Base-by-base conservation (phyloP, 2,329 filamentous ascomycete genomes). In the Sordariomycetes sp. region DNA sequence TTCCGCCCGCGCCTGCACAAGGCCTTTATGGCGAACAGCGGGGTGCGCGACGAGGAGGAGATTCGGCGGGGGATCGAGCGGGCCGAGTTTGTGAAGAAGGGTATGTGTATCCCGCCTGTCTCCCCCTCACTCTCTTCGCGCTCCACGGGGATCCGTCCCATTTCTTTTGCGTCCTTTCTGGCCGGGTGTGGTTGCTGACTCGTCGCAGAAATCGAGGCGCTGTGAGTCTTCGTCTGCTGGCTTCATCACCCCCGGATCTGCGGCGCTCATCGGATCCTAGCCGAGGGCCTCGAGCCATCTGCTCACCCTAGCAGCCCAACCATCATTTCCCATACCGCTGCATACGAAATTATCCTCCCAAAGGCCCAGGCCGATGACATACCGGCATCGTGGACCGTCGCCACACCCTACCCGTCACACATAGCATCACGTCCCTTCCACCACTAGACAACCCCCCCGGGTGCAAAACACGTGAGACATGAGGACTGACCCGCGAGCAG, bases 81-180 rank as follows among this genome's bases (percentile, higher is more conserved):
- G 60, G 92, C 90, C 0, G 82, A 95, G 62, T 96, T 87, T 70
- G 90, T 97, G 3, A 95, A 89, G 71, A 96, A 95, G 78, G 90
- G 90, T 90, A 66, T n/a, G 66, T 58, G 25, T 10, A 4, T 12
- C 3, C 36, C 36, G 35, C 15, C 36, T 20, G 7, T 2, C 15
- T 48, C 22, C 2, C 42, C n/a, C 20, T 48, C 3, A 3, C 15
- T 48, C n/a, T 48, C 20, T 36, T 32, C 10, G 50, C 20, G n/a
- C n/a, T n/a, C n/a, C n/a, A n/a, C n/a, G n/a, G n/a, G n/a, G n/a
- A n/a, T 22, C 32, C 22, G 6, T 25, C 12, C 22, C 22, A 17
- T 20, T 52, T 34, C 17, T 24, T n/a, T 17, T 51, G 48, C 15
- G 10, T 10, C 48, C 15, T 7, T 20, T 25, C 13, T 17, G 24